phyloP scores from a whole-genome alignment of 1,139 yeast genomes.

The Blastobotrys serpentis region DNA sequence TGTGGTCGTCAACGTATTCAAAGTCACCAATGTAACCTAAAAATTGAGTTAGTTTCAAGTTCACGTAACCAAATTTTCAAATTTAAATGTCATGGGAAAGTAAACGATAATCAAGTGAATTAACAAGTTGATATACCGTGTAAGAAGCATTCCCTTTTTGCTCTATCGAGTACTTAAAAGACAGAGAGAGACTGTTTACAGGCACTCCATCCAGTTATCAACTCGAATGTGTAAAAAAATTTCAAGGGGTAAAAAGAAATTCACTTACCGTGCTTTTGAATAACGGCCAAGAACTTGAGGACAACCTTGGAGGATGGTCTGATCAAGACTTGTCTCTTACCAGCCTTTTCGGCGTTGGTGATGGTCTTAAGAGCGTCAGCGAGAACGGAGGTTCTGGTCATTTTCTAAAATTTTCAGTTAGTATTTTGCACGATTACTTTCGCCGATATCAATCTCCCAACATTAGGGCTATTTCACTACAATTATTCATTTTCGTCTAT shows the following conservation, averaged over 20 bases:
- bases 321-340: constrained; percentile 97
- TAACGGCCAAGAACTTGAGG: constrained; percentile 92
- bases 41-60: constrained; percentile 35
- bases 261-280: constrained; percentile 88
- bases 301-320: constrained; percentile 99
- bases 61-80: not conserved
- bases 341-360: constrained; percentile 99
- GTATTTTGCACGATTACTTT: not conserved
- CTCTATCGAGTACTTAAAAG: constrained; percentile 96
- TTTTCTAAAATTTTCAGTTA: constrained; percentile 2
- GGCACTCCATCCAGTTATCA: constrained; percentile 98
- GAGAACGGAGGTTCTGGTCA: constrained; percentile 98
- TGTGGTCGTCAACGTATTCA: constrained; percentile 98
- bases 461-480: not conserved
- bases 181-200: constrained; percentile 88
- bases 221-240: constrained; percentile 33
- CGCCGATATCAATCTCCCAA: constrained; percentile 4
- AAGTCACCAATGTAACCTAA: constrained; percentile 96
- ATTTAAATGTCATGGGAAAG: constrained; percentile 66
- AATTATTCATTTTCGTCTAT: not conserved
- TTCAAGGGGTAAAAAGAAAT: constrained; percentile 3
- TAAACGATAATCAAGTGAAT: constrained; percentile 54
- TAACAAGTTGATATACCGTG: constrained; percentile 50
- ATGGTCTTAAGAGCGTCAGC: constrained; percentile 99
- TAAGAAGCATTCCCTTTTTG: constrained; percentile 59